Evolutionary conservation across 345 rosid species (phyloP).

Genomic region (Abelmoschus esculentus): DNA sequence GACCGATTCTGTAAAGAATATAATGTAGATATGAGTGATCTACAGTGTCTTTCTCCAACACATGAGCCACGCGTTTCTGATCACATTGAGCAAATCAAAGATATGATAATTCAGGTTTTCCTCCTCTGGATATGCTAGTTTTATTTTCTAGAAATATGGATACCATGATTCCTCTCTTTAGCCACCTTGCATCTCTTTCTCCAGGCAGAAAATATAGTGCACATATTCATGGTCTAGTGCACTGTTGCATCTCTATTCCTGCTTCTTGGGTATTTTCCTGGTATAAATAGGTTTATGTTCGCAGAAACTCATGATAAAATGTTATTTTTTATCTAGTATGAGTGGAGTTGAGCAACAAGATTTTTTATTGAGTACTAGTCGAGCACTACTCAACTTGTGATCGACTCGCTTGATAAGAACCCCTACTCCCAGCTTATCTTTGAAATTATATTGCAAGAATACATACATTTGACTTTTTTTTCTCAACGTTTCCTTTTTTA

Average conservation of each 20-base stretch:
- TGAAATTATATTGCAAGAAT: not conserved
- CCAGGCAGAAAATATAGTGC: too few relatives aligned
- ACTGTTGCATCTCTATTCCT: not conserved
- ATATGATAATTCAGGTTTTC: constrained; percentile 60
- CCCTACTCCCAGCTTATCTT: not conserved
- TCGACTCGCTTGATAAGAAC: too few relatives aligned
- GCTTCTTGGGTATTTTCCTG: not conserved
- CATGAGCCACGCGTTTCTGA: constrained; percentile 70
- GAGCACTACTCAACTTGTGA: too few relatives aligned
- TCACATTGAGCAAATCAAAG: constrained; percentile 68
- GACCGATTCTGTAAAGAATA: constrained; percentile 67
- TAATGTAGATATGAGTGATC: constrained; percentile 54
- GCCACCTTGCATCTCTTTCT: not conserved
- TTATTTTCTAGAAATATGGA: not conserved
- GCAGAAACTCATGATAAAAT: not conserved
- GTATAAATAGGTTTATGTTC: not conserved
- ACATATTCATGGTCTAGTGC: too few relatives aligned
- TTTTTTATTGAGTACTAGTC: too few relatives aligned
- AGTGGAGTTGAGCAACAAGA: too few relatives aligned
- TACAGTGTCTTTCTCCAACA: constrained; percentile 80
- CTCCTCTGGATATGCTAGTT: not conserved
- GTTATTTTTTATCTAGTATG: not conserved
- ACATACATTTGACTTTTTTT: not conserved
- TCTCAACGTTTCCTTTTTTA: not conserved
- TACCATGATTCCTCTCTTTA: not conserved